A percentile compares a stretch with the other conserved stretches of the same genome.
phyloP scores from a whole-genome alignment of 2,329 filamentous ascomycete species.

The Neonectria coccinea region DNA sequence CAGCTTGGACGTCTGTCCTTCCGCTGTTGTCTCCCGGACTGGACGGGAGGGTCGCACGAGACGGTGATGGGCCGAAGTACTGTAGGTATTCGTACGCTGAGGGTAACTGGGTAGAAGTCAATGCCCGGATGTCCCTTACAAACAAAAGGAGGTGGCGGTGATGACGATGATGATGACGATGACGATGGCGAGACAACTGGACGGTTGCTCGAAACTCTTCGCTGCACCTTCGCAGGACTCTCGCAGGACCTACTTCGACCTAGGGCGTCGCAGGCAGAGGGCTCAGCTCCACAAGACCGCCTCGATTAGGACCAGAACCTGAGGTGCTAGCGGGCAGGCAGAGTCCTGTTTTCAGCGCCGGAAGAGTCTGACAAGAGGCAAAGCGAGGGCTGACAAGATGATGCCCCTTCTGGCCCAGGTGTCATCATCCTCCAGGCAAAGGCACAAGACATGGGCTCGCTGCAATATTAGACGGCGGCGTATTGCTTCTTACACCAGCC shows the following conservation, averaged over 20 bases:
- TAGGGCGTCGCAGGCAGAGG: background rate
- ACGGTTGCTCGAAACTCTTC: background rate
- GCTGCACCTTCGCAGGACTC: background rate
- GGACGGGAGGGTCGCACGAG: constrained; percentile 8
- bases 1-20: constrained; percentile 6
- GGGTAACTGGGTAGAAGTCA: constrained; percentile 11
- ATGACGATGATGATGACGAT: no score
- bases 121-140: background rate
- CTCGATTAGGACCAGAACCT: background rate
- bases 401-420: background rate
- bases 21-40: constrained; percentile 5
- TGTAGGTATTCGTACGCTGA: background rate
- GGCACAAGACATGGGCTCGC: background rate
- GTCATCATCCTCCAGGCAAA: background rate
- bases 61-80: background rate
- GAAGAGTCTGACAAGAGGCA: constrained; percentile 1
- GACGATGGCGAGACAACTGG: no score
- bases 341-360: background rate
- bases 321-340: background rate
- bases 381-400: background rate
- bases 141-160: constrained; percentile 17
- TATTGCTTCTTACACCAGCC: constrained; percentile 23
- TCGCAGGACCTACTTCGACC: background rate
- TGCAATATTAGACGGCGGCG: constrained; percentile 14
- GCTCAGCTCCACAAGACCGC: constrained; percentile 5